Percentiles rank a stretch among this genome's conserved stretches.
Evolutionary conservation across 2,329 filamentous ascomycete genomes (phyloP).

Genomic region (Colletotrichum coccodes): DNA sequence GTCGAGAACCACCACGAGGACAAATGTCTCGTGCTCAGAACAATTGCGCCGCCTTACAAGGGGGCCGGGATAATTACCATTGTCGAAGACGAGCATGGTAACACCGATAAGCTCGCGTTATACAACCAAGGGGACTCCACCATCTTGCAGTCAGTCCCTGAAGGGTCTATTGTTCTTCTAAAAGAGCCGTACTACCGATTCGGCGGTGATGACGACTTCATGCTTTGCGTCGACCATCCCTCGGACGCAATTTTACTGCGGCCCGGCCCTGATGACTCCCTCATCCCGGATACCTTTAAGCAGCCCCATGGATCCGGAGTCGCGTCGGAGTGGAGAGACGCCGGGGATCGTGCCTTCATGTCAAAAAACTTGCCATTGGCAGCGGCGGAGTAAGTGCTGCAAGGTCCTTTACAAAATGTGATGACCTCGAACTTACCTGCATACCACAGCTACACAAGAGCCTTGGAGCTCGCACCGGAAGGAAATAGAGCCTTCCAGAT

Average conservation of each 20-base stretch:
- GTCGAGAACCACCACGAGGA: conserved; percentile 47
- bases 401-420: fast-evolving
- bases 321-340: conserved; percentile 29
- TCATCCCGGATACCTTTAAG: neutral
- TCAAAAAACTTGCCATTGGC: conserved; percentile 45
- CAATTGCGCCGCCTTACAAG: conserved; percentile 42
- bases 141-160: conserved; percentile 44
- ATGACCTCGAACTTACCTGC: neutral
- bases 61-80: conserved; percentile 47
- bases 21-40: conserved; percentile 43
- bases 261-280: conserved; percentile 37
- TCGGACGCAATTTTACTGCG: conserved; percentile 44
- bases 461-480: conserved; percentile 37
- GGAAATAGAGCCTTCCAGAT: conserved; percentile 34
- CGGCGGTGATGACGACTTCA: conserved; percentile 41
- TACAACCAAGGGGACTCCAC: conserved; percentile 48
- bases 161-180: conserved; percentile 43
- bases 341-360: conserved; percentile 38
- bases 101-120: conserved; percentile 48
- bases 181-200: conserved; percentile 50
- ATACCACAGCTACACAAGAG: conserved; percentile 44
- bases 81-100: conserved; percentile 47
- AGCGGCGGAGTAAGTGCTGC: conserved; percentile 41
- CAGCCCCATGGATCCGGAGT: conserved; percentile 26
- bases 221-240: conserved; percentile 49